Conservation (phyloP, 805 yeast species). For the Wickerhamomyces strasburgensis region DNA sequence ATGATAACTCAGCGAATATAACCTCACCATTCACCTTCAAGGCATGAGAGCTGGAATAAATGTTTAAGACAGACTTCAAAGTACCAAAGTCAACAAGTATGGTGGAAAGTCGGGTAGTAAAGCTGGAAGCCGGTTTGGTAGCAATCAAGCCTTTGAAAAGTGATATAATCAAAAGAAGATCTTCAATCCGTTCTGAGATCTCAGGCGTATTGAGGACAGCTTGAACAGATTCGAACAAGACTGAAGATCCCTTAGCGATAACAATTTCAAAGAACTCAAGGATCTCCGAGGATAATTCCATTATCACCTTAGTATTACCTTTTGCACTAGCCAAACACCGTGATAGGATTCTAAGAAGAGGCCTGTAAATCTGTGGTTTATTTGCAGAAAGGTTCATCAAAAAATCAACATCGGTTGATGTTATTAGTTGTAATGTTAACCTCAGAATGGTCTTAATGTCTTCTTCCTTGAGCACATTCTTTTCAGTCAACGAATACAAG, state of each 20-base stretch:
- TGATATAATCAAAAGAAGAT: slow-evolving; percentile 56
- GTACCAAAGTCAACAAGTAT: slow-evolving; percentile 55
- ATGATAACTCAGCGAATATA: slow-evolving; percentile 64
- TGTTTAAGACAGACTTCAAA: slow-evolving; percentile 52
- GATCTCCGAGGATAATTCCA: slow-evolving; percentile 46
- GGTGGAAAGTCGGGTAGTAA: slow-evolving; percentile 46
- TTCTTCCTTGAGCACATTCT: slow-evolving; percentile 12
- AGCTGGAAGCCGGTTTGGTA: slow-evolving; percentile 41
- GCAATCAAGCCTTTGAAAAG: slow-evolving; percentile 54
- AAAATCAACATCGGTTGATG: slow-evolving; percentile 47
- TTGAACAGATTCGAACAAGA: slow-evolving; percentile 54
- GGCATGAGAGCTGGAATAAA: slow-evolving; percentile 65
- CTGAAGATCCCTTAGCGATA: slow-evolving; percentile 60
- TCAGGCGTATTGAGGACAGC: slow-evolving; percentile 40
- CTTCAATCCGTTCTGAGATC: slow-evolving; percentile 51
- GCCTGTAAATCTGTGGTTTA: slow-evolving; percentile 44
- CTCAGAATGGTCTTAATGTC: slow-evolving; percentile 20
- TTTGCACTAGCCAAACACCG: slow-evolving; percentile 42
- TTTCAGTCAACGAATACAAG: slow-evolving; percentile 13
- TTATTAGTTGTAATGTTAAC: slow-evolving; percentile 39
- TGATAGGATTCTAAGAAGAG: slow-evolving; percentile 55
- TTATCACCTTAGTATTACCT: slow-evolving; percentile 37
- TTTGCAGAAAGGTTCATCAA: slow-evolving; percentile 35
- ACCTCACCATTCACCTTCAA: slow-evolving; percentile 58
- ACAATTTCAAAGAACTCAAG: slow-evolving; percentile 56